Conservation (phyloP, 371 early-diverging fungal species). For the Zychaea mexicana region DNA sequence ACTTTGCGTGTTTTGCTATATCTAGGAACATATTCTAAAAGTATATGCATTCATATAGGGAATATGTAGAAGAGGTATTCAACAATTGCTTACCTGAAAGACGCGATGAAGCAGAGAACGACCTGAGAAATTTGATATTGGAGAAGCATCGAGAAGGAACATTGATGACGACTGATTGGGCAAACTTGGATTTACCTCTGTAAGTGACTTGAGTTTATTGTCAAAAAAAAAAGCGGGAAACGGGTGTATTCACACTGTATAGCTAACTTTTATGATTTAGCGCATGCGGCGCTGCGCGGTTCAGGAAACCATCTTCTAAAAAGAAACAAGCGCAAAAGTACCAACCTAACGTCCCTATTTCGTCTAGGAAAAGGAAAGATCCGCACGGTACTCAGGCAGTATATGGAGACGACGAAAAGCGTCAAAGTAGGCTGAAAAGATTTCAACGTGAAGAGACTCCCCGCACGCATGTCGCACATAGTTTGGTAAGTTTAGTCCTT, state of each 20-base stretch:
- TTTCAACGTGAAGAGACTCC: background rate
- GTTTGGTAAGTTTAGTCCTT: background rate
- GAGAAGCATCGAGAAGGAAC: conserved; percentile 52
- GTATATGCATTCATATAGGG: conserved; percentile 28
- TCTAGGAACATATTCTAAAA: background rate
- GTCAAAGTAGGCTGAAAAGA: background rate
- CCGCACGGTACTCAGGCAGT: background rate
- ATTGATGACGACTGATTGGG: conserved; percentile 69
- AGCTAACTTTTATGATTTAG: background rate
- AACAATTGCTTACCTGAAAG: conserved; percentile 49
- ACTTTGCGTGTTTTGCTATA: background rate
- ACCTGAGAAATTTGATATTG: conserved; percentile 60
- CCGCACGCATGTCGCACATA: background rate
- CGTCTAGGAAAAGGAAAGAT: background rate
- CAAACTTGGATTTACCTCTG: conserved; percentile 60
- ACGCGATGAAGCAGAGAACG: conserved; percentile 53
- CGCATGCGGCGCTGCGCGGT: conserved; percentile 8
- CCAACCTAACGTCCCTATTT: no score
- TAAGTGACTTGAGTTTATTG: background rate
- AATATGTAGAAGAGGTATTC: conserved; percentile 67
- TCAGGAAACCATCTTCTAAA: background rate
- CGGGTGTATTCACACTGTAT: no score
- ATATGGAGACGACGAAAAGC: background rate
- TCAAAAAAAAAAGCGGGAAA: background rate
- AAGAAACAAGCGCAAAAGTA: background rate